Base-by-base conservation (phyloP, 805 yeast genomes). In the Teunomyces panamensis region DNA sequence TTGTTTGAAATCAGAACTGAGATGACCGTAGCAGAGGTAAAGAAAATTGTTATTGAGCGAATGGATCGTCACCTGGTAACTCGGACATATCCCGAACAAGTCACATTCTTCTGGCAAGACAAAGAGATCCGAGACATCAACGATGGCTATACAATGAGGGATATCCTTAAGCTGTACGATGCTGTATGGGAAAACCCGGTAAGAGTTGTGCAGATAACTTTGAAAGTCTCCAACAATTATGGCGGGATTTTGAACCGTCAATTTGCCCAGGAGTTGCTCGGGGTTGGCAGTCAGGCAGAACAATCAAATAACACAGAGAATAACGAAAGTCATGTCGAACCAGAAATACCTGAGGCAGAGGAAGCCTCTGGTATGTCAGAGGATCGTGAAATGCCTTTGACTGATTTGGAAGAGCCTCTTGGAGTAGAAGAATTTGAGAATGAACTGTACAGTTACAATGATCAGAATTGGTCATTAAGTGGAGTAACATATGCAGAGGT, bases 51-150 rank as follows among this genome's bases (percentile, higher is more conserved):
- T 3, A 55, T 62, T 5, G 58, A 55, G 2, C 48, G 59, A 28
- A 43, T 59, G 13, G 67, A 63, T 42, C 44, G 44, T 20, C 43
- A 44, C 6, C 52, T 61, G 11, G 69, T 64, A 1, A 44, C 53
- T 11, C 50, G 69, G 42, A 63, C 68, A 1, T 62, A 59, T 41
- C 54, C 54, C 39, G 68, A 64, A 28, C 68, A 64, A 45, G 41
- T 65, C 11, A 50, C 50, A 26, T 47, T 65, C 13, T 47, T 36
- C 10, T 52, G 49, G 44, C 24, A 49, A 7, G 53, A 44, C 52
- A 20, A 24, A 6, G 41, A 37, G 14, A 37, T 37, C 3, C 30
- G 41, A 11, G 41, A 37, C n/a, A 26, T 37, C 7, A 28, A 37
- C 24, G 41, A 37, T 13, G 41, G 41, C 2, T 37, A 26, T n/a